Base-by-base conservation (phyloP, 2,329 filamentous ascomycete genomes). In the Fusarium sp. region DNA sequence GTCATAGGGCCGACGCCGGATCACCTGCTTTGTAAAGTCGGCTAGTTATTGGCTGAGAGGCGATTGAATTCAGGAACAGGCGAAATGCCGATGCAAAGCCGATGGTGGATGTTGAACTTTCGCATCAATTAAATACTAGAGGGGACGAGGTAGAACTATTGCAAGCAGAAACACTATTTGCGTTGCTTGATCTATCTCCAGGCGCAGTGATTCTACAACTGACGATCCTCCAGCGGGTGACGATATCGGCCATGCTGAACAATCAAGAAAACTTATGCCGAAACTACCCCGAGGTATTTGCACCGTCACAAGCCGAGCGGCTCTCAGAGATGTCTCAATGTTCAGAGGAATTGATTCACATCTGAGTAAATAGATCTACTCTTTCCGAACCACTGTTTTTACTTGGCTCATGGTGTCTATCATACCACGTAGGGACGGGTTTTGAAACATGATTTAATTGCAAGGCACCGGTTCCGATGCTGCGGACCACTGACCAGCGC, bases 1-100 rank as follows among this genome's bases (percentile, higher is more conserved):
- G 78, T 80, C 78, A 80, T 80, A 76, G 76, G 43, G 70, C 80
- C 76, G 76, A 71, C 69, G 71, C 71, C 75, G 75, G 75, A 58
- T 67, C 52, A 52, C 54, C 43, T 50, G 58, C 25, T 70, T 71
- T 75, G 45, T 27, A 57, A 18, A 52, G 23, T 66, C 43, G 64
- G 57, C 58, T 45, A 48, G 43, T 48, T 48, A 77, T 79, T 78
- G 72, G 74, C 50, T 56, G 54, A 43, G 20, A 48, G 20, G 45
- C 35, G 35, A 56, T 43, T 59, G 41, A 64, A 66, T 58, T 66
- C 58, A 68, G 50, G 62, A 68, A 67, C 63, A 56, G 30, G 43
- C 27, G 30, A 39, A 60, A 73, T 72, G 52, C 67, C 72, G 68
- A 75, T 63, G 16, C 39, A 71, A 74, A 68, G 64, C 75, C 70